Conservation (phyloP, 1,284 basidiomycete species). For the Leccinum pseudoinsigne region DNA sequence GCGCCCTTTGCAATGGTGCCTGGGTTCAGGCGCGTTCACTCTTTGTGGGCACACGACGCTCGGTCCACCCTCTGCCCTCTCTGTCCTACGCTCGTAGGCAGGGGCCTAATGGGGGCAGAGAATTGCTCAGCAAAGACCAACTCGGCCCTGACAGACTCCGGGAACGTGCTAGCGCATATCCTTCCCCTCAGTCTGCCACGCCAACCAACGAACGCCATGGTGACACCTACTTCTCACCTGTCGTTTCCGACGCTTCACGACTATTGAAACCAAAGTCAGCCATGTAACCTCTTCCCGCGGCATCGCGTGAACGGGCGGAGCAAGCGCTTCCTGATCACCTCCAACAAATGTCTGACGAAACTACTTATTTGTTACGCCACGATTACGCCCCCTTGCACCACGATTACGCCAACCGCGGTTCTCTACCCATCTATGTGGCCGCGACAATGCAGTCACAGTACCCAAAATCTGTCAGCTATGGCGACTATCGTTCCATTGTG, state of each 20-base stretch:
- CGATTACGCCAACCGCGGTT: slow-evolving; percentile 6
- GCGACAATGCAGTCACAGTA: slow-evolving; percentile 12
- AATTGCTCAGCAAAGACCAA: slow-evolving; percentile 4
- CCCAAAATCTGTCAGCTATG: slow-evolving; percentile 5
- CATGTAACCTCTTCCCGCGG: background rate
- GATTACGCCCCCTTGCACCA: slow-evolving; percentile 8
- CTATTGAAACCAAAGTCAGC: background rate
- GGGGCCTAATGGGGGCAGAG: background rate
- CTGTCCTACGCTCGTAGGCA: slow-evolving; percentile 38
- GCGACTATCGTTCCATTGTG: slow-evolving; percentile 17
- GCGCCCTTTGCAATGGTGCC: no score
- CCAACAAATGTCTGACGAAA: slow-evolving; percentile 16
- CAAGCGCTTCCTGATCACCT: background rate
- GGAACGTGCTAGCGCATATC: slow-evolving; percentile 2
- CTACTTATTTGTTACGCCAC: slow-evolving; percentile 21
- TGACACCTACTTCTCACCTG: slow-evolving; percentile 9
- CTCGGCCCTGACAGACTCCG: background rate
- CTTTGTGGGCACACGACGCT: slow-evolving; percentile 17
- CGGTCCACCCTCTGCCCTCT: slow-evolving; percentile 41
- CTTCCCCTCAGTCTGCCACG: slow-evolving; percentile 20
- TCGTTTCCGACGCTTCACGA: background rate
- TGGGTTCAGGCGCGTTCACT: slow-evolving; percentile 18
- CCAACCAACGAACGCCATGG: slow-evolving; percentile 23
- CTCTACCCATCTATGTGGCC: slow-evolving; percentile 1
- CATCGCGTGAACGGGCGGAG: background rate